Conservation (phyloP, 2,329 filamentous ascomycete genomes). For the Botryotinia globosa region DNA sequence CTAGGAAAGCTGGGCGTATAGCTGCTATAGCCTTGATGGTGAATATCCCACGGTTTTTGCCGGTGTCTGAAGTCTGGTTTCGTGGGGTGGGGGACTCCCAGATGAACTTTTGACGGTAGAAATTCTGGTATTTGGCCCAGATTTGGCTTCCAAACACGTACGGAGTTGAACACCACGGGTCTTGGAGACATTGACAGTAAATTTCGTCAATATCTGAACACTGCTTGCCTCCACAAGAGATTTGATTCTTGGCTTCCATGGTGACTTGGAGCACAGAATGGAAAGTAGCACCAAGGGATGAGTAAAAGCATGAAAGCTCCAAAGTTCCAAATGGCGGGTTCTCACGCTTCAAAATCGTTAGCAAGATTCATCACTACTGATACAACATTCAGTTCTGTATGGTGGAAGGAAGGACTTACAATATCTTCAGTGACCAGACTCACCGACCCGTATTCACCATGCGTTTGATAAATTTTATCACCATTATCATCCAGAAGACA, state of each 20-base stretch:
- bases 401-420: background rate
- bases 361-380: background rate
- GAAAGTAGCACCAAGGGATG: background rate
- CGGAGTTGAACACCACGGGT: background rate
- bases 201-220: background rate
- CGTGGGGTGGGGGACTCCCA: background rate
- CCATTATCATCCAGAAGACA: background rate
- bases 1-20: background rate
- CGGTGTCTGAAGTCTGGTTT: background rate
- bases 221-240: background rate
- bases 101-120: background rate
- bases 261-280: background rate
- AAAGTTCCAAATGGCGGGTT: background rate
- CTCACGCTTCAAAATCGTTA: background rate
- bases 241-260: background rate
- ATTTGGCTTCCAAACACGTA: background rate
- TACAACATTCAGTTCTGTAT: background rate
- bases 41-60: background rate
- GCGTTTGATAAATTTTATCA: background rate
- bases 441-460: background rate
- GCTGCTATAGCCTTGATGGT: background rate
- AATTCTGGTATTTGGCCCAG: background rate
- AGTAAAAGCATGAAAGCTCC: background rate
- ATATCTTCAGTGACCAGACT: background rate
- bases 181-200: background rate